Conservation (phyloP, 495 filamentous ascomycete species). For the Neurospora africana region DNA sequence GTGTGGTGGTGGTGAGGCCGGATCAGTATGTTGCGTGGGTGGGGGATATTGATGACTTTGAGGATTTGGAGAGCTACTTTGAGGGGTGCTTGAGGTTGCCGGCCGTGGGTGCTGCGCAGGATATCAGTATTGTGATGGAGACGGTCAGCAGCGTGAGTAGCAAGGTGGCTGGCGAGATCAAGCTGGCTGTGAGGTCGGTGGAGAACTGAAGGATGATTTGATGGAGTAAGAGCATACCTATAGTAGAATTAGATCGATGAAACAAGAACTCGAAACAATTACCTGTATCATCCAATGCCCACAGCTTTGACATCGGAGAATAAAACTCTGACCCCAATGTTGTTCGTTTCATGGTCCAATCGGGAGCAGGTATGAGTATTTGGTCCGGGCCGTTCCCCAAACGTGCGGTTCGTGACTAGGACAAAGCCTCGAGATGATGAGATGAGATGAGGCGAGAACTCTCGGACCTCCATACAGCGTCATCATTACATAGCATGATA, state of each 20-base stretch:
- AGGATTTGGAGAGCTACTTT: constrained; percentile 28
- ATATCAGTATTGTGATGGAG: not conserved
- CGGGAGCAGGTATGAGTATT: not conserved
- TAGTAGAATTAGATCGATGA: not conserved
- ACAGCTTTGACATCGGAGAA: not conserved
- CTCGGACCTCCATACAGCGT: not conserved
- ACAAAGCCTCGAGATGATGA: not conserved
- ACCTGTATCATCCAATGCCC: not conserved
- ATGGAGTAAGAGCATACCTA: not conserved
- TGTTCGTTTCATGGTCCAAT: not conserved
- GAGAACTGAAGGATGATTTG: not conserved
- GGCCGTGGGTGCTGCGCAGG: not conserved
- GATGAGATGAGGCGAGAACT: not conserved
- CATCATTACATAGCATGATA: not conserved
- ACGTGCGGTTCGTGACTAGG: not conserved
- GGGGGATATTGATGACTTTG: constrained; percentile 44
- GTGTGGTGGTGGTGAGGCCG: constrained; percentile 44
- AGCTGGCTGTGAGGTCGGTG: not conserved
- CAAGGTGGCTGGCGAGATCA: not conserved
- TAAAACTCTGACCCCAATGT: not conserved
- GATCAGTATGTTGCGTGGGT: constrained; percentile 57
- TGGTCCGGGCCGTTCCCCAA: not conserved
- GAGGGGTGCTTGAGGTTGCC: constrained; percentile 22
- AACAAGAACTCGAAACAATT: not conserved
- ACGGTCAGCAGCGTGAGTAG: not conserved